Conservation (phyloP, 164 flowering plant genomes). For the Magnolia officinalis region DNA sequence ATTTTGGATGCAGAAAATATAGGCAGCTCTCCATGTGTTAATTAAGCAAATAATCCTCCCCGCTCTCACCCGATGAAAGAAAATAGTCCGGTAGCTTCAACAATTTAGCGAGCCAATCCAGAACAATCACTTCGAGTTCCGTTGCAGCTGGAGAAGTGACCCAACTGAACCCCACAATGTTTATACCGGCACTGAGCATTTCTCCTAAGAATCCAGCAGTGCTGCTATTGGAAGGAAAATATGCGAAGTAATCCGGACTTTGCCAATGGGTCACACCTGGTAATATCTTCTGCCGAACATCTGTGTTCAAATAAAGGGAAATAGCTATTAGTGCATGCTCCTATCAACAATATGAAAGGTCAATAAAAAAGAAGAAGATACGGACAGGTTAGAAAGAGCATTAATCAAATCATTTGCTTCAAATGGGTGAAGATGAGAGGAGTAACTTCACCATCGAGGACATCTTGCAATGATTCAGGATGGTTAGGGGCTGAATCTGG, state of each 20-base stretch:
- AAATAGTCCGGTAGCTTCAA: conserved; percentile 79
- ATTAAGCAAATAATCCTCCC: neutral
- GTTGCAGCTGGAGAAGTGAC: conserved; percentile 96
- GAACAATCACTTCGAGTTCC: conserved; percentile 87
- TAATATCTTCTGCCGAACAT: conserved; percentile 66
- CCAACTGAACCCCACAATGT: conserved; percentile 96
- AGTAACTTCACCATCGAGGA: conserved; percentile 62
- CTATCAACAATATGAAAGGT: neutral
- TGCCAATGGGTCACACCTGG: conserved; percentile 99
- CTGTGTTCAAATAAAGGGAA: conserved; percentile 37
- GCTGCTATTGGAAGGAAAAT: conserved; percentile 89
- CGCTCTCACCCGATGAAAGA: conserved; percentile 55
- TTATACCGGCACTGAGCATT: conserved; percentile 91
- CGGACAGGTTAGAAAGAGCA: neutral
- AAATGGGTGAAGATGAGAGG: conserved; percentile 6
- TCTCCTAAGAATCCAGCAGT: conserved; percentile 90
- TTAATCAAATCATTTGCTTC: neutral
- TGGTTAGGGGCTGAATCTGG: conserved; percentile 73
- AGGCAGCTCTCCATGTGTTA: neutral
- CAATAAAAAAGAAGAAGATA: neutral
- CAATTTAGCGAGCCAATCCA: conserved; percentile 93
- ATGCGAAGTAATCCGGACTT: conserved; percentile 89
- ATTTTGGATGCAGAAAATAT: neutral
- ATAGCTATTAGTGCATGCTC: neutral
- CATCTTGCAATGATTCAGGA: conserved; percentile 65